phyloP scores from a whole-genome alignment of 495 filamentous ascomycete genomes.

The Beverwykella pulmonaria region DNA sequence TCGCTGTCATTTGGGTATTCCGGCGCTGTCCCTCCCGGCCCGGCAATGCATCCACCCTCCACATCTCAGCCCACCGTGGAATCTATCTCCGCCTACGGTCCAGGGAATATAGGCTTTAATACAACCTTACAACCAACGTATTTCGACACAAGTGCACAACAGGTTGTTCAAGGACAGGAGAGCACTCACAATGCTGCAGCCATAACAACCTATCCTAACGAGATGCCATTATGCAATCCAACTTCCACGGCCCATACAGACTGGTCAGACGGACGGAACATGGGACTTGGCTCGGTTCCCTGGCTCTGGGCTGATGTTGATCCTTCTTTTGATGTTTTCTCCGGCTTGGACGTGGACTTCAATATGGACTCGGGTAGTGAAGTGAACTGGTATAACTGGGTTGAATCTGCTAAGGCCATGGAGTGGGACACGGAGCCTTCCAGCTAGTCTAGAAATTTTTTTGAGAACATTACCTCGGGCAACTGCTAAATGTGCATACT shows the following conservation, averaged over 20 bases:
- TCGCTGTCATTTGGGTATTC: not conserved
- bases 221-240: slow-evolving; percentile 8
- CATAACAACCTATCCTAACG: not conserved
- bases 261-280: slow-evolving; percentile 11
- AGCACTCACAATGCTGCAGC: slow-evolving; percentile 10
- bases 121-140: slow-evolving; percentile 8
- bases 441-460: too few relatives aligned
- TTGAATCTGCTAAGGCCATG: slow-evolving; percentile 51
- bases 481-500: too few relatives aligned
- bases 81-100: not conserved
- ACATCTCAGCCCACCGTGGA: not conserved
- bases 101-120: not conserved
- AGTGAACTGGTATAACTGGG: slow-evolving; percentile 56
- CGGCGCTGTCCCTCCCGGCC: not conserved
- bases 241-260: slow-evolving; percentile 5
- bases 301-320: slow-evolving; percentile 47
- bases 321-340: slow-evolving; percentile 33
- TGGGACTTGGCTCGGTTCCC: slow-evolving; percentile 31
- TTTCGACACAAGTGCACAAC: slow-evolving; percentile 8
- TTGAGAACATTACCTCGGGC: too few relatives aligned
- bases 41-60: slow-evolving; percentile 9
- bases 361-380: slow-evolving; percentile 50
- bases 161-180: slow-evolving; percentile 20
- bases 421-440: slow-evolving; percentile 42
- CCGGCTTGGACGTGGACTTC: slow-evolving; percentile 40